These are phyloP conservation scores for Termitomyces eurrhizus DNA, from an alignment of 768 basidiomycete genomes.

Conservation along the genomic window DNA sequence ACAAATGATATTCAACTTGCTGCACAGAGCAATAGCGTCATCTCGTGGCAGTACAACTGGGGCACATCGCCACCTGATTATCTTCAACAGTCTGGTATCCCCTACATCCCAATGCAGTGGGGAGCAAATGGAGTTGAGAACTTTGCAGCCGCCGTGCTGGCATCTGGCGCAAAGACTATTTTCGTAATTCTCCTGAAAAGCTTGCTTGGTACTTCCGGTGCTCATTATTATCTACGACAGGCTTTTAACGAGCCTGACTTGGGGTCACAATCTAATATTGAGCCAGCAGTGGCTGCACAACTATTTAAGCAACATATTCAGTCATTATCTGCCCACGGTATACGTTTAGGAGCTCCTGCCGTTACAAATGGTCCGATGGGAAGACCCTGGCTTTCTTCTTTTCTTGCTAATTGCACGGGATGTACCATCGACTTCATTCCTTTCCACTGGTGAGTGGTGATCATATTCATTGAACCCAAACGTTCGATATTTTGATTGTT, in stretches of 20 bases:
- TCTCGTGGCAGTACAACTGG: constrained; percentile 44
- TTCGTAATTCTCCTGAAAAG: constrained; percentile 25
- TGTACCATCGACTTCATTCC: constrained; percentile 34
- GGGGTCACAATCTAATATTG: constrained; percentile 29
- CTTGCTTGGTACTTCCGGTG: background rate
- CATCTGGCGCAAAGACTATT: constrained; percentile 34
- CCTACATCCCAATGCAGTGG: constrained; percentile 39
- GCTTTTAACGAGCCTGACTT: constrained; percentile 36
- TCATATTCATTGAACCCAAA: background rate
- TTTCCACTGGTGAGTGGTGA: constrained; percentile 32
- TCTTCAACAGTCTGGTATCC: constrained; percentile 25
- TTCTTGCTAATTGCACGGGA: constrained; percentile 30
- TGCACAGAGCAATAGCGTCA: constrained; percentile 24
- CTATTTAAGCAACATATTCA: constrained; percentile 35
- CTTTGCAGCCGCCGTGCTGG: constrained; percentile 15
- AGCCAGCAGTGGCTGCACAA: constrained; percentile 24
- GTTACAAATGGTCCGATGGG: constrained; percentile 29
- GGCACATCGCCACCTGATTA: constrained; percentile 27
- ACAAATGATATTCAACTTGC: constrained; percentile 24
- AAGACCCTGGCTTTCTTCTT: constrained; percentile 28
- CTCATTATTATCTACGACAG: constrained; percentile 13
- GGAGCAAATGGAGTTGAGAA: constrained; percentile 25
- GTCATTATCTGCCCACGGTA: constrained; percentile 25
- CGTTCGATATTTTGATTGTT: background rate
- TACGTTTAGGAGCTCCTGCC: constrained; percentile 33